phyloP scores from a whole-genome alignment of 2,329 filamentous ascomycete genomes.

The Cladosporium oxysporum region DNA sequence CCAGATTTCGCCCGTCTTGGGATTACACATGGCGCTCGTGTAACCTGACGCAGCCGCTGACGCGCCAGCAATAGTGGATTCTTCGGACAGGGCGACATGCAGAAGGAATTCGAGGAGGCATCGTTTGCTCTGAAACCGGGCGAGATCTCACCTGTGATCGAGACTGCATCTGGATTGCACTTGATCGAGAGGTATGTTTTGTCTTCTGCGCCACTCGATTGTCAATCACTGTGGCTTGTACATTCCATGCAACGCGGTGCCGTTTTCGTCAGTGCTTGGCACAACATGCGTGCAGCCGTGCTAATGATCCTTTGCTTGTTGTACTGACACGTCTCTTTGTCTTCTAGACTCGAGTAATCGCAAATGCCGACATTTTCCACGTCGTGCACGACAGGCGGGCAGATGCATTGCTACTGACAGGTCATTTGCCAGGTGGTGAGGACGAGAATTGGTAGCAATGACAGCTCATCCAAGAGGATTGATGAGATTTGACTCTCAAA shows the following conservation, averaged over 20 bases:
- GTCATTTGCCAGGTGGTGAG: constrained; percentile 13
- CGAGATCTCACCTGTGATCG: constrained; percentile 81
- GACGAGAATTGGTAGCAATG: not conserved
- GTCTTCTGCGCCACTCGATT: constrained; percentile 10
- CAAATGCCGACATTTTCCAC: constrained; percentile 3
- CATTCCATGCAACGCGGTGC: constrained; percentile 10
- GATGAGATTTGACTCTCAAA: not conserved
- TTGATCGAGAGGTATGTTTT: constrained; percentile 81
- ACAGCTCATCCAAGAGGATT: not conserved
- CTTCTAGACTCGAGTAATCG: constrained; percentile 21
- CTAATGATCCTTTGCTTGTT: constrained; percentile 13
- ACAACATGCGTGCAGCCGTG: constrained; percentile 10
- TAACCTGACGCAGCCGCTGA: constrained; percentile 13
- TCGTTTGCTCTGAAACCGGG: constrained; percentile 87
- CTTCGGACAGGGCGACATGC: constrained; percentile 95
- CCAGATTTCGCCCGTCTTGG: constrained; percentile 9
- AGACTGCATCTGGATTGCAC: constrained; percentile 92
- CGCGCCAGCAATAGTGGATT: constrained; percentile 62
- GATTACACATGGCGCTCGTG: constrained; percentile 18
- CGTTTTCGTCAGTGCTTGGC: constrained; percentile 7
- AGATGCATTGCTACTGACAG: constrained; percentile 11
- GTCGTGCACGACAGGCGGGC: constrained; percentile 15
- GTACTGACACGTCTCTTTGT: constrained; percentile 20
- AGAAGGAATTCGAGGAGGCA: constrained; percentile 96
- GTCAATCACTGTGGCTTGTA: not conserved